A percentile compares a stretch with the other conserved stretches of the same genome.
phyloP scores from a whole-genome alignment of 768 basidiomycete genomes.

The Tricholoma sp. region DNA sequence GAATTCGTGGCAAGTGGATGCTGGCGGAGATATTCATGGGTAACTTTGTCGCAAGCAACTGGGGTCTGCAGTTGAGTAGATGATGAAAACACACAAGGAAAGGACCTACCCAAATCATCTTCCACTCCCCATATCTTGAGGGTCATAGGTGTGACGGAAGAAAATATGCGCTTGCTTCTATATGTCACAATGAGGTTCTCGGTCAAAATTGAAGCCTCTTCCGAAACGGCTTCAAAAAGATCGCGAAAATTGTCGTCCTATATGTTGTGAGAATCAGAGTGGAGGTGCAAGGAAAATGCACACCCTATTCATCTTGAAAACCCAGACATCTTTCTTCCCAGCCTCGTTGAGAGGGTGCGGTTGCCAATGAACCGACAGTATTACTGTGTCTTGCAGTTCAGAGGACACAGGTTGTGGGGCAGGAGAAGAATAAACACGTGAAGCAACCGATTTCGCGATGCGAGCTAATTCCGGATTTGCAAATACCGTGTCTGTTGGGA shows the following conservation, averaged over 20 bases:
- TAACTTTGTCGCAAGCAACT: conserved; percentile 65
- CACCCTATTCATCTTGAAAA: conserved; percentile 58
- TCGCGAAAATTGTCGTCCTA: conserved; percentile 64
- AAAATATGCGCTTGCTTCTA: conserved; percentile 58
- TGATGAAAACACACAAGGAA: not conserved
- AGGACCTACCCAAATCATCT: conserved; percentile 53
- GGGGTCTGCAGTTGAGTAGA: not conserved
- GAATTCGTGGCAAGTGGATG: conserved; percentile 15
- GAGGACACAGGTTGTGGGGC: conserved; percentile 26
- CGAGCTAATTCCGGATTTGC: conserved; percentile 59
- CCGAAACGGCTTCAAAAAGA: conserved; percentile 63
- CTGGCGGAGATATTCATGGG: conserved; percentile 57
- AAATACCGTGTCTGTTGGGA: conserved; percentile 43
- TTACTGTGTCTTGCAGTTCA: conserved; percentile 32
- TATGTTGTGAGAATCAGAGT: not conserved
- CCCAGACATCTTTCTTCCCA: conserved; percentile 37
- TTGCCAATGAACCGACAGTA: conserved; percentile 57
- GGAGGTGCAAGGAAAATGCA: conserved; percentile 10
- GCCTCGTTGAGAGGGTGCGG: conserved; percentile 53
- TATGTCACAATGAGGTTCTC: conserved; percentile 57
- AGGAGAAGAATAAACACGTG: conserved; percentile 17
- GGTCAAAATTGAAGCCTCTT: conserved; percentile 46
- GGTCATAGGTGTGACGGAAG: conserved; percentile 62
- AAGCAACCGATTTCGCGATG: conserved; percentile 37
- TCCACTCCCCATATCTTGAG: conserved; percentile 60